phyloP scores from a whole-genome alignment of 148 eudicot species.

The Amaranthus cruentus region DNA sequence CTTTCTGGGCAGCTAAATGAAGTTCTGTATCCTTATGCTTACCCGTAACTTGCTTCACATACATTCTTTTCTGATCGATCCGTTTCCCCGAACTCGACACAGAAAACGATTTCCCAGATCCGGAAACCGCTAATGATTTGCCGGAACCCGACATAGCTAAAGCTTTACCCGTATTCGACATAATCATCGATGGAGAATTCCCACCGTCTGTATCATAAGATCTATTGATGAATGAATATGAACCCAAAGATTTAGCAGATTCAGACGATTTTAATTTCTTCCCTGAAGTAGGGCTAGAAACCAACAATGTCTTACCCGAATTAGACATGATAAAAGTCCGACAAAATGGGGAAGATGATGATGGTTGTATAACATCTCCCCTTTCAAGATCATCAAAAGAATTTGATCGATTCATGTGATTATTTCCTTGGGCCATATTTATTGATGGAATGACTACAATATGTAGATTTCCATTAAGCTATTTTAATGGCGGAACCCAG shows the following conservation, averaged over 20 bases:
- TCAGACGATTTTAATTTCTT: neutral
- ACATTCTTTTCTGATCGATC: conserved; percentile 57
- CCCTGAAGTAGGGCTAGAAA: neutral
- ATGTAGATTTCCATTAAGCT: neutral
- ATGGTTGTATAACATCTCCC: neutral
- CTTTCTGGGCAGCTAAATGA: conserved; percentile 59
- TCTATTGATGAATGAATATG: conserved; percentile 5
- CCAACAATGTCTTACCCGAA: neutral
- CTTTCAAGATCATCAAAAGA: neutral
- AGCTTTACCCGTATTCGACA: conserved; percentile 24
- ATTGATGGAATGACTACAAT: neutral
- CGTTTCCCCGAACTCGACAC: conserved; percentile 40
- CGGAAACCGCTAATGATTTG: conserved; percentile 35
- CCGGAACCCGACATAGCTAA: conserved; percentile 26
- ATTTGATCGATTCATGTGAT: neutral
- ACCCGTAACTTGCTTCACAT: conserved; percentile 80
- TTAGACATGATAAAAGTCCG: neutral
- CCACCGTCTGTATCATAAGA: conserved; percentile 2
- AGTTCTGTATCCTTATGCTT: conserved; percentile 75
- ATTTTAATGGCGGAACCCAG: neutral
- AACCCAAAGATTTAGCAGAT: neutral
- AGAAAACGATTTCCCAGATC: conserved; percentile 39
- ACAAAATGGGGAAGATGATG: neutral
- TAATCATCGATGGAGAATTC: conserved; percentile 2
- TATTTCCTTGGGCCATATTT: neutral